Evolutionary conservation across 2,329 filamentous ascomycete species (phyloP), one percentile per base, ranked within the genome.

Genomic region (Fusarium xylarioides): DNA sequence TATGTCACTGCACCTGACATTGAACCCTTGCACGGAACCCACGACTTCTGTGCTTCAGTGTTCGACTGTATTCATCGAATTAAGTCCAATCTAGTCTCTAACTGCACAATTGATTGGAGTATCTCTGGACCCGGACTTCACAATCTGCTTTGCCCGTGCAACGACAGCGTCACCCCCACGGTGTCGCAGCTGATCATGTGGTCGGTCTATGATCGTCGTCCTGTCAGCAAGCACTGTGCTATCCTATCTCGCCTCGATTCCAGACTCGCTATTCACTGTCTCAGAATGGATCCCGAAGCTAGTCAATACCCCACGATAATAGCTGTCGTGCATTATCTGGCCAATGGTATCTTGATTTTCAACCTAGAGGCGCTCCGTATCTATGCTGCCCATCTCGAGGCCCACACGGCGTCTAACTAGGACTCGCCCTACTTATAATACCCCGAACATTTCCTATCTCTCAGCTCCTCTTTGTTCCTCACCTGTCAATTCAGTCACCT

Each of bases 381-480:
- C 68, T 74, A 76, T 68, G 67, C 63, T 66, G 42, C 42, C 46
- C 43, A 26, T 55, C 50, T 66, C 26, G 69, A 52, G 64, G 56
- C 53, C 66, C 67, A 55, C 71, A 70, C 69, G 59, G 58, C 67
- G 15, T 66, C 58, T 63, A 66, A 64, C 57, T 42, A 57, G 49
- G 56, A 59, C n/a, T 63, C 58, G 19, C 54, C 70, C 70, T 70
- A 70, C 47, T 70, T 69, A 77, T 69, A 77, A 68, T 61, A 72
- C 73, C 60, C 50, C 43, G 61, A 44, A 59, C 34, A 40, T 57
- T 69, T 47, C 63, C 59, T 63, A 66, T 59, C 63, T 65, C 47
- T 23, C 28, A 44, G 52, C 23, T 15, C n/a, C 14, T 47, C 35
- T 46, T 61, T 63, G 55, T 75, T 59, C 57, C 38, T 70, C 21